Conservation (phyloP, 2,329 filamentous ascomycete species). For the Fusarium burgessii region DNA sequence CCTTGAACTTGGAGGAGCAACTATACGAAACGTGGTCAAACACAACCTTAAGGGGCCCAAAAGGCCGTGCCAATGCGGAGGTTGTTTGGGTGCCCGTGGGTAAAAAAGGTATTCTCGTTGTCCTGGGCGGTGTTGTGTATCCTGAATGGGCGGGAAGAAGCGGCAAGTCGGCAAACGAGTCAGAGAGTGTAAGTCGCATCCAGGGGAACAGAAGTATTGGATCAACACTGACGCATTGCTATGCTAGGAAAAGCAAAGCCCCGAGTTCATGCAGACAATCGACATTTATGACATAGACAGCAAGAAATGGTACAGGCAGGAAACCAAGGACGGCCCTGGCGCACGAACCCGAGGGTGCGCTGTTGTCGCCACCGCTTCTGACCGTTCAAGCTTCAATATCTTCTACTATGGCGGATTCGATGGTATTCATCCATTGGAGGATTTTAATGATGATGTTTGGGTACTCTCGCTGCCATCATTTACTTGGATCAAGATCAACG, state of each 20-base stretch:
- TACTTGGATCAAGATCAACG: constrained; percentile 73
- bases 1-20: constrained; percentile 69
- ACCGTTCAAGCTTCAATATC: constrained; percentile 81
- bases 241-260: constrained; percentile 70
- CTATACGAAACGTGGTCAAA: constrained; percentile 67
- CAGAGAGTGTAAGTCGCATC: constrained; percentile 50
- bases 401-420: constrained; percentile 87
- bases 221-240: not conserved
- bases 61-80: constrained; percentile 71
- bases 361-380: constrained; percentile 77
- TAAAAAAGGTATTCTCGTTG: constrained; percentile 78
- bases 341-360: constrained; percentile 76
- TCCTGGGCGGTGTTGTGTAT: constrained; percentile 78
- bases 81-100: constrained; percentile 84
- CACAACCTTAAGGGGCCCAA: constrained; percentile 59
- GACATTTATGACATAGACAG: constrained; percentile 82
- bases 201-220: not conserved
- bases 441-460: constrained; percentile 78
- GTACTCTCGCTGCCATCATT: constrained; percentile 84
- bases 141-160: constrained; percentile 60
- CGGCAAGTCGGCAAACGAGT: constrained; percentile 46
- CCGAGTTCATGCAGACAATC: constrained; percentile 76
- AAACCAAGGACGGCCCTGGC: constrained; percentile 70
- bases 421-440: constrained; percentile 55
- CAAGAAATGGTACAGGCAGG: constrained; percentile 76